Conservation (phyloP, 352 stramenopile species). For the Phytophthora parvispora region DNA sequence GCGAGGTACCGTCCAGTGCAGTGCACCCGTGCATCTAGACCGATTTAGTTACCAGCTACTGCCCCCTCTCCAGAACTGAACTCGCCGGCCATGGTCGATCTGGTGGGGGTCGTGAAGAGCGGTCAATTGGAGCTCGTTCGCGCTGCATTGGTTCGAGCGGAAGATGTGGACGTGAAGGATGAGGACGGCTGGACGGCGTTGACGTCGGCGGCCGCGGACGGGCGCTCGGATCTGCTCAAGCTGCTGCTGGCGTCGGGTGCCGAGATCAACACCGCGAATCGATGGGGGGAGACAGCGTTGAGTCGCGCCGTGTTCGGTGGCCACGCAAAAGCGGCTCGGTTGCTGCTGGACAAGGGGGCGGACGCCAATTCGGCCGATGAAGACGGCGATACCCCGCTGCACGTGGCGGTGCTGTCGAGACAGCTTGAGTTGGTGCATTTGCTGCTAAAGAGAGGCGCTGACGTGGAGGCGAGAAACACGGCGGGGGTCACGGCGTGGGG, state of each 20-base stretch:
- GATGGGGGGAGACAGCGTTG: constrained; percentile 15
- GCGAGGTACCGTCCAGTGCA: too few relatives aligned
- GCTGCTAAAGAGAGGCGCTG: constrained; percentile 5
- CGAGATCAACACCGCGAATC: constrained; percentile 3
- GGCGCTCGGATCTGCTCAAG: constrained; percentile 5
- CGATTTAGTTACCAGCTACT: too few relatives aligned
- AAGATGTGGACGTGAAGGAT: not conserved
- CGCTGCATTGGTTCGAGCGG: not conserved
- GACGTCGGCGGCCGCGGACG: constrained; percentile 10
- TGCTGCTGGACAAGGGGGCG: constrained; percentile 8
- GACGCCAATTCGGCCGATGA: constrained; percentile 6
- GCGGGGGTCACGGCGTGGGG: not conserved
- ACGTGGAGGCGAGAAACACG: constrained; percentile 8
- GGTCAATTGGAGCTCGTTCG: not conserved
- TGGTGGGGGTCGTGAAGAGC: constrained; percentile 5
- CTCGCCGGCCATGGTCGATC: not conserved
- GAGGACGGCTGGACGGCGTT: constrained; percentile 16
- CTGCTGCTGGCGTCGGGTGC: constrained; percentile 4
- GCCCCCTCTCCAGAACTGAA: too few relatives aligned
- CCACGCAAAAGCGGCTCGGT: not conserved
- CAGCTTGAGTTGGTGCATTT: not conserved
- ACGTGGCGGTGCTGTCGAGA: constrained; percentile 5
- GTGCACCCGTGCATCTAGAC: too few relatives aligned
- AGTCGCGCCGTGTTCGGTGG: constrained; percentile 14
- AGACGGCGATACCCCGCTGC: constrained; percentile 14